phyloP scores from a whole-genome alignment of 148 eudicot species.

The Camellia sinensis region DNA sequence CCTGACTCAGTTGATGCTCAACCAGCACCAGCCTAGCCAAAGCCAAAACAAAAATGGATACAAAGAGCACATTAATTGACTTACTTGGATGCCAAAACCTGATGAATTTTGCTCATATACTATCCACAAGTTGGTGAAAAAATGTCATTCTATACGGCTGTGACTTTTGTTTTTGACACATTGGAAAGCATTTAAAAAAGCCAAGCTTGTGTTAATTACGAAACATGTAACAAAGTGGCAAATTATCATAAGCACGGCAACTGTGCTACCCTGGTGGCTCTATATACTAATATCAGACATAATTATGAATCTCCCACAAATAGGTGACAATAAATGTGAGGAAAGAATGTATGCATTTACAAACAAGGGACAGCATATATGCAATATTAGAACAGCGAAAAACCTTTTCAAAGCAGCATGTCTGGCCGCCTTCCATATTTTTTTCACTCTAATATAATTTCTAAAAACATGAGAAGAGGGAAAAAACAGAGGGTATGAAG shows the following conservation, averaged over 20 bases:
- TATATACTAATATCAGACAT: neutral
- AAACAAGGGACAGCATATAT: neutral
- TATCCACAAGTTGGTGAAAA: neutral
- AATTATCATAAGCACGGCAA: neutral
- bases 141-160: neutral
- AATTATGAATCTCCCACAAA: neutral
- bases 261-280: neutral
- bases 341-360: neutral
- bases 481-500: too few relatives aligned
- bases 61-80: too few relatives aligned
- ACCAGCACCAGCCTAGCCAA: too few relatives aligned
- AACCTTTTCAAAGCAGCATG: too few relatives aligned
- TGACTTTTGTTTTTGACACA: neutral
- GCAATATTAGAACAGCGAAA: neutral
- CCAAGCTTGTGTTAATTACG: neutral
- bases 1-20: too few relatives aligned
- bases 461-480: too few relatives aligned
- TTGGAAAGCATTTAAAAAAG: neutral
- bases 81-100: too few relatives aligned
- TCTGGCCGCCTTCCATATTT: neutral
- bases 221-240: neutral
- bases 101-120: neutral
- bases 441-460: too few relatives aligned
- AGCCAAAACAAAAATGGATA: too few relatives aligned
- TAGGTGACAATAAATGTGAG: neutral